Base-by-base conservation (phyloP, 306 rosid genomes). In the Amphicarpaea edgeworthii region DNA sequence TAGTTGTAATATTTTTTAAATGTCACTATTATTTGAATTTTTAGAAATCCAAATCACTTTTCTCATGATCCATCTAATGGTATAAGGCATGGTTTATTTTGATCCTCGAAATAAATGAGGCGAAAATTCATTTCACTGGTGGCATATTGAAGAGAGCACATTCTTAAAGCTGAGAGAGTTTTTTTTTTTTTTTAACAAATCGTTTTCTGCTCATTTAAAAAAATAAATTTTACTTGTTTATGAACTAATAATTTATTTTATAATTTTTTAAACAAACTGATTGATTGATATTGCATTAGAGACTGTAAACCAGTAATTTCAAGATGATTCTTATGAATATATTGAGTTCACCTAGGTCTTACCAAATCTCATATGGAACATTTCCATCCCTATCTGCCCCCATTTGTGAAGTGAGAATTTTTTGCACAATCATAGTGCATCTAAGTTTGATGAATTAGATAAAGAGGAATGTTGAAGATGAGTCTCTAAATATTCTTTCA, bases 11-110 rank as follows among this genome's bases (percentile, higher is more conserved):
- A 12, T 5, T 10, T 21, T 66, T 5, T 7, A 6, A 50, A 23
- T 67, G 34, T 65, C 24, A 19, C 51, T 67, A 17, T 12, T 57
- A n/a, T 76, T 51, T 76, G 77, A 57, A 49, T 67, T 28, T 60
- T 49, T n/a, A 20, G 41, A n/a, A n/a, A n/a, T 26, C 45, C 71
- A 58, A 58, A 16, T 23, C 61, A 24, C 11, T 68, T 50, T 45
- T 37, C 66, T 65, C n/a, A n/a, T 66, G 37, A 70, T 46, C 43
- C 61, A 8, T 68, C 20, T 17, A 0, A 16, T 23, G 20, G 11
- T 16, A 40, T 21, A 50, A 11, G 30, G 15, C 11, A 16, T 24
- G 50, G 12, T 54, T 54, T 41, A 28, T 24, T 65, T 65, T 66
- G 32, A 34, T 65, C 10, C 19, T 51, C 15, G 45, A 65, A 38